Conservation (phyloP, 1,284 basidiomycete species). For the Apiotrichum sp. region DNA sequence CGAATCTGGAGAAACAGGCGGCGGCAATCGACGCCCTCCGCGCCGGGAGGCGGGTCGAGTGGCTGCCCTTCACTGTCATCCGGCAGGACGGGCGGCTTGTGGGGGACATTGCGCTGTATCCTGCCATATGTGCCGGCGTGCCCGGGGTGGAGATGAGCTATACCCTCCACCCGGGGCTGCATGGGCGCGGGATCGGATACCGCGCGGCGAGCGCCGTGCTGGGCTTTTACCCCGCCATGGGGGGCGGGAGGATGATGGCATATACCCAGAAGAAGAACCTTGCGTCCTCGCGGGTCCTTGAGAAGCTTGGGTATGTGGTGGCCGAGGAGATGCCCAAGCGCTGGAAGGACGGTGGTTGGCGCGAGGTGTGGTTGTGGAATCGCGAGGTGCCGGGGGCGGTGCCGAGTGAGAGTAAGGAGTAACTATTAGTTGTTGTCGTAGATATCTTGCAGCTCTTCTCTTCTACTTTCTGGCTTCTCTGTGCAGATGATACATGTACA, state of each 20-base stretch:
- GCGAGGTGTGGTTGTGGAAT: neutral
- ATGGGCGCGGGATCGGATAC: neutral
- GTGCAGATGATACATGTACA: conserved; percentile 1
- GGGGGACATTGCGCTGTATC: neutral
- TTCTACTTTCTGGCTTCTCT: no score
- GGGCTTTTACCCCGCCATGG: neutral
- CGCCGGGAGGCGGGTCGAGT: neutral
- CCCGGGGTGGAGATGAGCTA: neutral
- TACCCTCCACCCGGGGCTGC: neutral
- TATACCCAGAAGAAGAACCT: neutral
- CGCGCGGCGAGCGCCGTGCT: neutral
- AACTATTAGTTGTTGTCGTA: no score
- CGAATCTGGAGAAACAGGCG: neutral
- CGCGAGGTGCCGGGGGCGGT: neutral
- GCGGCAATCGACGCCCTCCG: neutral
- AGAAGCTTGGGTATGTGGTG: neutral
- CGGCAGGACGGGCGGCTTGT: neutral
- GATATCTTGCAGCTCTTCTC: neutral
- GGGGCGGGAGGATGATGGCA: neutral
- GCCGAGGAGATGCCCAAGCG: neutral
- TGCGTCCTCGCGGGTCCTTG: neutral
- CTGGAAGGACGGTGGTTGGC: conserved; percentile 1
- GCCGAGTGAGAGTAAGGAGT: no score
- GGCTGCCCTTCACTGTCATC: neutral
- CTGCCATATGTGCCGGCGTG: neutral